Evolutionary conservation across 371 early-diverging fungal genomes (phyloP).

Genomic region (Mucor plumbeus): DNA sequence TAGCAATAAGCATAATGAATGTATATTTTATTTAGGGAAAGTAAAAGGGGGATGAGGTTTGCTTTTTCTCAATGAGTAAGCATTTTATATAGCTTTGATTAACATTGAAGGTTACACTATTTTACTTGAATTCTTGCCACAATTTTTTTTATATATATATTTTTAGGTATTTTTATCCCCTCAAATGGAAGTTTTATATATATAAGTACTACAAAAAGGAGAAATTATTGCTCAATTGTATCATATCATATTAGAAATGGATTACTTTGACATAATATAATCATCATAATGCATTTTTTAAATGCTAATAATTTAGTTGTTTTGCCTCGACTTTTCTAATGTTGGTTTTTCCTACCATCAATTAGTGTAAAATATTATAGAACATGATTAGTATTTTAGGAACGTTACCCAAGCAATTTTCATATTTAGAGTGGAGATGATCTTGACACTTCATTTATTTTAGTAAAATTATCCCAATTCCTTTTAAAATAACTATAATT

Average conservation of each 20-base stretch:
- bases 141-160: neutral
- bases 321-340: neutral
- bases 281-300: neutral
- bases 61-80: neutral
- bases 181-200: slow-evolving; percentile 5
- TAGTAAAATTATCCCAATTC: neutral
- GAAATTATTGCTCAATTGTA: neutral
- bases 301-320: neutral
- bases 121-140: neutral
- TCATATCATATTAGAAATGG: neutral
- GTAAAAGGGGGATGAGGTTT: neutral
- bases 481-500: neutral
- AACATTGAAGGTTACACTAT: neutral
- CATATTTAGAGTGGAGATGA: neutral
- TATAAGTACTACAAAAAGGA: neutral
- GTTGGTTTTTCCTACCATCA: neutral
- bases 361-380: neutral
- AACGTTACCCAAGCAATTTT: neutral
- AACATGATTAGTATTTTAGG: neutral
- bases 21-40: slow-evolving; percentile 1
- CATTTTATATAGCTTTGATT: neutral
- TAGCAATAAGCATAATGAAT: slow-evolving; percentile 26
- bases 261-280: neutral
- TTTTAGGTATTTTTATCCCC: slow-evolving; percentile 4
- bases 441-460: neutral